Evolutionary conservation across 1,284 basidiomycete genomes (phyloP), one percentile per base, ranked within the genome.

Genomic region (Lentinula novae-zelandiae): DNA sequence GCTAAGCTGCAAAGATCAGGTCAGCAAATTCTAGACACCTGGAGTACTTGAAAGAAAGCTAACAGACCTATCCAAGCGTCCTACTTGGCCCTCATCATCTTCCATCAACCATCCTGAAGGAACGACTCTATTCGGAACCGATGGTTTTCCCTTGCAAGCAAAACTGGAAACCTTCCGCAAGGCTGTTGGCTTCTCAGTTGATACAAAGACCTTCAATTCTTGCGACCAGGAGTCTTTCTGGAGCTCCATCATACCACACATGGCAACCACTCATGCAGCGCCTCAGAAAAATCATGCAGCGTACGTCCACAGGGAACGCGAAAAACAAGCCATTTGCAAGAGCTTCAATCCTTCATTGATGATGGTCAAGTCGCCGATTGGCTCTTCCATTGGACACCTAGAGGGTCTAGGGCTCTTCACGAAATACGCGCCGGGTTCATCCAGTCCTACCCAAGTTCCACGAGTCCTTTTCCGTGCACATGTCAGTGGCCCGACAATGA

Each of bases 1-100:
- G 13, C 27, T 53, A 9, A 53, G 51, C 51, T 53, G 51, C 9
- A 53, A 53, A 39, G 51, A 53, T 53, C 51, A 53, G 36, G 51
- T 53, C 5, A 53, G 51, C 36, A 10, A 3, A 20, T 46, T 17
- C 7, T 9, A 3, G n/a, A 46, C 17, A 20, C 12, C 9, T 46
- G 9, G 7, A 5, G 0, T 7, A 20, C 31, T 33, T 15, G 9
- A 22, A 50, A 46, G n/a, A 20, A 27, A 9, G 6, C 17, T 46
- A 12, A 46, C 44, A 22, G 9, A 10, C 3, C 20, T 46, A 15
- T 38, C 12, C 6, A 44, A 46, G 44, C 44, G 44, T 10, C 17
- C 44, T 22, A 20, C 44, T 4, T 53, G 51, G 51, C 51, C 51
- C 13, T 31, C 31, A 39, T 53, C 51, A 20, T 53, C 51, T 36